Base-by-base conservation (phyloP, 2,329 filamentous ascomycete species). In the Blastomyces parvus region DNA sequence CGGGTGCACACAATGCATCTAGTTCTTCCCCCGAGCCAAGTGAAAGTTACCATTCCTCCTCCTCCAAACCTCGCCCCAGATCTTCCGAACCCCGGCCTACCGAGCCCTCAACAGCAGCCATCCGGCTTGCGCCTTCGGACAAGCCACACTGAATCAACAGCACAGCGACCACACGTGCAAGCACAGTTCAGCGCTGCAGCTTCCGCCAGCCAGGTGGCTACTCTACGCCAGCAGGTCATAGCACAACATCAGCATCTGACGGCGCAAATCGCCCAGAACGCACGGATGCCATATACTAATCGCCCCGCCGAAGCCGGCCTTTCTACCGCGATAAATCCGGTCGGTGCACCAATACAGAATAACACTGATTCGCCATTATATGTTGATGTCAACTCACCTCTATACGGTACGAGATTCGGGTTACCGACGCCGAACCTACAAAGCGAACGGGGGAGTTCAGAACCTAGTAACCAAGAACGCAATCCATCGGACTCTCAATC, bases 11-110 rank as follows among this genome's bases (percentile, higher is more conserved):
- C 74, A 6, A 70, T 79, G 14, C 77, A 79, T 66, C 74, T 79
- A 57, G 74, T 76, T 27, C 70, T 78, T 53, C 79, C 78, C 14
- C 79, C 77, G 11, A 72, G 73, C 33, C 65, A 64, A 25, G 59
- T 65, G 48, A 61, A 62, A 52, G 13, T 58, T 25, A 13, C 36
- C 25, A 38, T 57, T 11, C 38, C 58, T 48, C 58, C 40, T 60
- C 58, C 58, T n/a, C 25, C 58, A 60, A 60, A 22, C 14, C 40
- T 33, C 46, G 2, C 36, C 27, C 17, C 44, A 25, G 27, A 53
- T 13, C 59, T 38, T 11, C 42, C 42, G 19, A 52, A 52, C 27
- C 22, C 42, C 30, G 22, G n/a, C 5, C 58, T n/a, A 7, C 38
- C 58, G 9, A 44, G n/a, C 30, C 46, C 33, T 19, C 52, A 17